Evolutionary conservation across 306 rosid species (phyloP).

Genomic region (Lagenaria siceraria): DNA sequence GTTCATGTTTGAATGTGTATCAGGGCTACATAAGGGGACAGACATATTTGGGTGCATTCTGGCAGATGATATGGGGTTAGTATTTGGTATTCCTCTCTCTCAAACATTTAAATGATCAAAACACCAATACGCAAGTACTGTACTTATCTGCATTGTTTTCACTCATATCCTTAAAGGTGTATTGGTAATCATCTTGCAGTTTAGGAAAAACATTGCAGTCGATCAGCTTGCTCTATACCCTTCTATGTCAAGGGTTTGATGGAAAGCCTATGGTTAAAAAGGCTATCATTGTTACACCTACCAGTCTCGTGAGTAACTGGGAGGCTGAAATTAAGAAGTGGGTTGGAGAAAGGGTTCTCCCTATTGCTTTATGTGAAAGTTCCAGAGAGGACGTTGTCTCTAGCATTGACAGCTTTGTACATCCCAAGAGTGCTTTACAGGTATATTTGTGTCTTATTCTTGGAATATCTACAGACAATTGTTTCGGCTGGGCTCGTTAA

Average conservation of each 20-base stretch:
- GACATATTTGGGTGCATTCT: slow-evolving; percentile 82
- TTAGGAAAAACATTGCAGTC: slow-evolving; percentile 99
- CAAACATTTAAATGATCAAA: background rate
- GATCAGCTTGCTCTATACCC: slow-evolving; percentile 78
- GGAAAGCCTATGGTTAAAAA: slow-evolving; percentile 74
- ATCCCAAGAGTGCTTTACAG: slow-evolving; percentile 48
- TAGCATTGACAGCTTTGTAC: slow-evolving; percentile 60
- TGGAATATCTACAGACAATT: slow-evolving; percentile 3
- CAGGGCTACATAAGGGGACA: slow-evolving; percentile 42
- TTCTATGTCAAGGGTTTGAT: slow-evolving; percentile 80
- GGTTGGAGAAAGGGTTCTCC: slow-evolving; percentile 72
- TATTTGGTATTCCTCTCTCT: slow-evolving; percentile 17
- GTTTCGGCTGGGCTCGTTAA: background rate
- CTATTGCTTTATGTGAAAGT: slow-evolving; percentile 80
- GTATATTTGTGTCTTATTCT: slow-evolving; percentile 20
- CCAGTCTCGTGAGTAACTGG: slow-evolving; percentile 98
- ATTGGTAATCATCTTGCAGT: slow-evolving; percentile 32
- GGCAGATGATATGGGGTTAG: slow-evolving; percentile 96
- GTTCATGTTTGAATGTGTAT: slow-evolving; percentile 91
- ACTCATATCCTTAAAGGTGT: slow-evolving; percentile 5
- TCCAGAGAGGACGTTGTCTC: slow-evolving; percentile 73
- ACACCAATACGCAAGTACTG: background rate
- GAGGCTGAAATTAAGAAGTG: slow-evolving; percentile 92
- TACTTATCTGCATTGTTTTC: background rate
- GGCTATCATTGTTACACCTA: slow-evolving; percentile 88